Percentiles rank a stretch among this genome's conserved stretches.
Conservation (phyloP, 805 yeast species). For the Saccharomycodes ludwigii region DNA sequence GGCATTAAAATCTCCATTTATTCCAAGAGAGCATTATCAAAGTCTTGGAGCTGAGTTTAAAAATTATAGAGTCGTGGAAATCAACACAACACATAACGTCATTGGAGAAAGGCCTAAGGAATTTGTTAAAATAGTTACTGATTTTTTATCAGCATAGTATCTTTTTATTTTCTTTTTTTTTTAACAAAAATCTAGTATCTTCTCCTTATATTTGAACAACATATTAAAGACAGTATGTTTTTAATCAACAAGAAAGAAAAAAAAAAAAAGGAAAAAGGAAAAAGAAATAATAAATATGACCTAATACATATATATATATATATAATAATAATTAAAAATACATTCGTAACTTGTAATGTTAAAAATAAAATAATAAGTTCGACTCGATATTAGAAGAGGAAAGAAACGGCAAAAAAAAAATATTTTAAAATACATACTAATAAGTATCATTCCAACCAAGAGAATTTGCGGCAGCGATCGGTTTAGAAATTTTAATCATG, state of each 20-base stretch:
- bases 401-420: not conserved
- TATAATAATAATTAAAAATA: not conserved
- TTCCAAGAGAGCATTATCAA: constrained; percentile 20
- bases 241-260: not conserved
- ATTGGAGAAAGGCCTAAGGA: constrained; percentile 17
- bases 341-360: not conserved
- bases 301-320: constrained; percentile 1
- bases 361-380: not conserved
- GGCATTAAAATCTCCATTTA: constrained; percentile 31
- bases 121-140: constrained; percentile 8
- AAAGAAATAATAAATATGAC: constrained; percentile 3
- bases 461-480: constrained; percentile 59
- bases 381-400: not conserved
- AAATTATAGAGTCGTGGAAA: constrained; percentile 12
- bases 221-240: not conserved
- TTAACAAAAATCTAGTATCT: too few relatives aligned
- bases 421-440: constrained; percentile 3
- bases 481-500: constrained; percentile 45
- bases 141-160: constrained; percentile 15
- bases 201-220: too few relatives aligned
- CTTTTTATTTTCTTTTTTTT: too few relatives aligned
- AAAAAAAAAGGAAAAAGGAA: not conserved
- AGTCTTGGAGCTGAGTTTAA: constrained; percentile 15
- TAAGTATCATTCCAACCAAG: constrained; percentile 47
- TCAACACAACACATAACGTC: constrained; percentile 21